Evolutionary conservation across 192 early-diverging fungal genomes (phyloP).

Genomic region (Gryganskiella cystojenkinii): DNA sequence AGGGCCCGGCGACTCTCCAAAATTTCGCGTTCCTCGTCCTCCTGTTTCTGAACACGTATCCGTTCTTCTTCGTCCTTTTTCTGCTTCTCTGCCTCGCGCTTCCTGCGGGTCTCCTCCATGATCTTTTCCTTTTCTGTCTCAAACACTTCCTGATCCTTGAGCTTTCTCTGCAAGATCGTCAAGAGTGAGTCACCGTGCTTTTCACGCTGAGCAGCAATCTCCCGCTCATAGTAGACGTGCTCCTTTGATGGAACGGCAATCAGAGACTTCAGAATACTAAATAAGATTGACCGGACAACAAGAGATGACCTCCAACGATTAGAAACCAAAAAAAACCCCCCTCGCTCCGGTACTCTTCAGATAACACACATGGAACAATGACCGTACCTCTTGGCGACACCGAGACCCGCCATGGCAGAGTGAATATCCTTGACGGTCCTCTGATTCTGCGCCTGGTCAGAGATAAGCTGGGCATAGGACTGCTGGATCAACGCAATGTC

Average conservation of each 20-base stretch:
- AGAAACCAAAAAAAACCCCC: neutral
- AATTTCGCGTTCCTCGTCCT: slow-evolving; percentile 58
- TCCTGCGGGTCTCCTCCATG: slow-evolving; percentile 62
- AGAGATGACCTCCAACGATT: slow-evolving; percentile 8
- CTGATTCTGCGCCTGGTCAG: slow-evolving; percentile 73
- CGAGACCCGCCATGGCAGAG: slow-evolving; percentile 67
- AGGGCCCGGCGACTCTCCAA: slow-evolving; percentile 54
- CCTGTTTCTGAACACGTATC: slow-evolving; percentile 31
- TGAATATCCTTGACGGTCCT: slow-evolving; percentile 69
- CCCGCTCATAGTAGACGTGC: slow-evolving; percentile 67
- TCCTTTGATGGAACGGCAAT: slow-evolving; percentile 55
- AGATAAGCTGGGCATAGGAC: slow-evolving; percentile 80
- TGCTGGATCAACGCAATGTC: slow-evolving; percentile 89
- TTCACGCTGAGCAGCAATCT: slow-evolving; percentile 71
- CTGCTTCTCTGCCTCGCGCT: slow-evolving; percentile 63
- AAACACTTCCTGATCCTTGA: slow-evolving; percentile 67
- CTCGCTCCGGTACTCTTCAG: too few relatives aligned
- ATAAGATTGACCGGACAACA: slow-evolving; percentile 1
- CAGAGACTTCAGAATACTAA: slow-evolving; percentile 51
- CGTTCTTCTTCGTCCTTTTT: slow-evolving; percentile 49
- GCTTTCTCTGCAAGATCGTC: slow-evolving; percentile 64
- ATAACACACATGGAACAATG: too few relatives aligned
- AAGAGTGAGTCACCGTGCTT: slow-evolving; percentile 69
- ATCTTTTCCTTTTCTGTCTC: slow-evolving; percentile 64
- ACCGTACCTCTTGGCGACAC: slow-evolving; percentile 52